A percentile compares a stretch with the other conserved stretches of the same genome.
These are phyloP conservation scores for Pseudophaeomoniella oleicola DNA, from an alignment of 2,329 filamentous ascomycete genomes.

Conservation along the genomic window DNA sequence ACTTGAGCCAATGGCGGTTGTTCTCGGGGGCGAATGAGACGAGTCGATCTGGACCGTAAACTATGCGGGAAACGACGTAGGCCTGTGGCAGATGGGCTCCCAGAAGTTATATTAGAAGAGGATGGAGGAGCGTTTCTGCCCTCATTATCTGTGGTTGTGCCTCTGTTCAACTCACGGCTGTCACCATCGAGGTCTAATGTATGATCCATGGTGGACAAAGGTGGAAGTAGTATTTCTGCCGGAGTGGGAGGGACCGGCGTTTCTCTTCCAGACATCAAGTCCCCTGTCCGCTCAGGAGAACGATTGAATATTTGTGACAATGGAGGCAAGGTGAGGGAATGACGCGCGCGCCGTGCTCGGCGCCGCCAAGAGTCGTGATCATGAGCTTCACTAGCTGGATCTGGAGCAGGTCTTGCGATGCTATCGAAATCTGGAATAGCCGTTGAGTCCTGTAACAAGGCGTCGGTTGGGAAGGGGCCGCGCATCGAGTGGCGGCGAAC, in stretches of 20 bases:
- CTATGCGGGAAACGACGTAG: slow-evolving; percentile 25
- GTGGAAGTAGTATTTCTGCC: slow-evolving; percentile 19
- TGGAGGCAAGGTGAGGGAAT: slow-evolving; percentile 27
- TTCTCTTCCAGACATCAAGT: neutral
- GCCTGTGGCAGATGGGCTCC: slow-evolving; percentile 16
- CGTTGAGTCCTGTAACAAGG: neutral
- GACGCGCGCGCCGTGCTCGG: slow-evolving; percentile 25
- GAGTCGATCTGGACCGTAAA: slow-evolving; percentile 37
- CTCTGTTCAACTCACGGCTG: slow-evolving; percentile 24
- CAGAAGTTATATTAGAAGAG: slow-evolving; percentile 13
- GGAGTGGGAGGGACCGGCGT: neutral
- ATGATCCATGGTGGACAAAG: slow-evolving; percentile 23
- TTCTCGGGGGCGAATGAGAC: slow-evolving; percentile 41
- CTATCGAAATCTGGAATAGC: neutral
- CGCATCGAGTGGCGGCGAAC: slow-evolving; percentile 23
- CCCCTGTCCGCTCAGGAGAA: slow-evolving; percentile 12
- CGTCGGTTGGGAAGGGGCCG: slow-evolving; percentile 22
- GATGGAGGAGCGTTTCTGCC: slow-evolving; percentile 15
- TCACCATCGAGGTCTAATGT: slow-evolving; percentile 23
- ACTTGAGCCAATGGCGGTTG: slow-evolving; percentile 48
- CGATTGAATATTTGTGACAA: slow-evolving; percentile 28
- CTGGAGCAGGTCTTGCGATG: neutral
- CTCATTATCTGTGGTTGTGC: slow-evolving; percentile 20
- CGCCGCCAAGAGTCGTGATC: neutral
- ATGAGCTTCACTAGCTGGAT: neutral